Evolutionary conservation across 495 filamentous ascomycete species (phyloP), one percentile per base, ranked within the genome.

Genomic region (Aspergillus cavernicola): DNA sequence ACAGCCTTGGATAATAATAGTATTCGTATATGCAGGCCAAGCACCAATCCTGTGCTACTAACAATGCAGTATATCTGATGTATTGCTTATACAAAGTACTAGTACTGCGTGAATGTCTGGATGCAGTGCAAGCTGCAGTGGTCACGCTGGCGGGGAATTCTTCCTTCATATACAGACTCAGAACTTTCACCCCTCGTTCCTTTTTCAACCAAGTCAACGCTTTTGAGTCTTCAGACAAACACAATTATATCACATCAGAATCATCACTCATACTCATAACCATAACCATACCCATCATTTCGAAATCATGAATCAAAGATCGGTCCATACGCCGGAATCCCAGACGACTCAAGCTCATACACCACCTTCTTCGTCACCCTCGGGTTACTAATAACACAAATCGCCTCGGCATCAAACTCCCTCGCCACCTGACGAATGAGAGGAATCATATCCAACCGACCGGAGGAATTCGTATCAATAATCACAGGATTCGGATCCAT

Each of bases 311-410:
- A 90, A 72, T 92, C 89, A 66, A 88, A 92, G 56, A 93, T 87
- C 6, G 88, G 83, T 24, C 88, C 89, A 69, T 83, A 92, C 4
- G 88, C 85, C 11, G 85, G 80, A 22, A 89, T 68, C 0, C 86
- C 85, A 44, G 83, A 74, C 8, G 71, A 77, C 63, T 90, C 85
- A 59, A 93, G 73, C 18, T 83, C 86, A 69, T 85, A 89, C 6
- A 91, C 85, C 31, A 91, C 77, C 66, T 82, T 82, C 61, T 75
- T 72, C 37, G 88, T 92, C 43, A 90, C 70, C 52, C 71, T 79
- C 52, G 84, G 85, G 68, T 93, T 93, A 50, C 80, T 84, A 62
- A 92, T 88, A 46, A 89, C 77, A 65, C 88, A 83, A 33, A 89
- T 84, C 20, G 86, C 88, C 71, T 90, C 87, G 7, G 85, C 85